Conservation (phyloP, 108 stramenopile genomes). For the Hondaea fermentalgiana region DNA sequence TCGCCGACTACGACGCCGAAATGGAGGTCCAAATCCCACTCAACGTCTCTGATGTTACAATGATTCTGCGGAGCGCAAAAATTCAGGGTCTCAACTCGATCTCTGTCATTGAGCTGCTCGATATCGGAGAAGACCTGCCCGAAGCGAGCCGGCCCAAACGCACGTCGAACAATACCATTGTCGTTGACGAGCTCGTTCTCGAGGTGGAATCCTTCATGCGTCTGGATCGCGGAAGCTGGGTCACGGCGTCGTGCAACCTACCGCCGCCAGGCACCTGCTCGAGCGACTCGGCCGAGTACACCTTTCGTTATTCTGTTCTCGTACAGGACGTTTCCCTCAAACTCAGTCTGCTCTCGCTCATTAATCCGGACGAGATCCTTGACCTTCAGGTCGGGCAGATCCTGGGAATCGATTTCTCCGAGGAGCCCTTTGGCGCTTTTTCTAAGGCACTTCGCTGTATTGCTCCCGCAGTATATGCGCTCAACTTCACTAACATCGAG, state of each 20-base stretch:
- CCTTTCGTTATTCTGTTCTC: not conserved
- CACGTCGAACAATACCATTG: not conserved
- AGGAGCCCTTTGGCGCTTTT: not conserved
- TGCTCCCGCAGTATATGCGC: not conserved
- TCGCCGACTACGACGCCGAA: not conserved
- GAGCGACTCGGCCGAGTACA: not conserved
- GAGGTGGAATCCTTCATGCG: not conserved
- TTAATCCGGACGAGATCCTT: not conserved
- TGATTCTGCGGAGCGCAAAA: not conserved
- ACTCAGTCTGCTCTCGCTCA: not conserved
- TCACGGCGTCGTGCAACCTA: not conserved
- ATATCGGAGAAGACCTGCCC: not conserved
- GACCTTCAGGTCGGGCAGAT: not conserved
- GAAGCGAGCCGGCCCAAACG: not conserved
- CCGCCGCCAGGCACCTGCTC: not conserved
- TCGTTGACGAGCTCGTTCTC: not conserved
- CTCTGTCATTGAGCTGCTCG: not conserved
- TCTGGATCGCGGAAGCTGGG: not conserved
- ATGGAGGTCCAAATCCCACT: not conserved
- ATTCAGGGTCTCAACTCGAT: not conserved
- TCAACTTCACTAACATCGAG: not conserved
- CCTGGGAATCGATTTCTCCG: not conserved
- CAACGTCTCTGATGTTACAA: not conserved
- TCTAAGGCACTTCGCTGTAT: not conserved
- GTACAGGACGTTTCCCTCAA: not conserved